Conservation (phyloP, 75 land plant species). For the Pinus albicaulis region DNA sequence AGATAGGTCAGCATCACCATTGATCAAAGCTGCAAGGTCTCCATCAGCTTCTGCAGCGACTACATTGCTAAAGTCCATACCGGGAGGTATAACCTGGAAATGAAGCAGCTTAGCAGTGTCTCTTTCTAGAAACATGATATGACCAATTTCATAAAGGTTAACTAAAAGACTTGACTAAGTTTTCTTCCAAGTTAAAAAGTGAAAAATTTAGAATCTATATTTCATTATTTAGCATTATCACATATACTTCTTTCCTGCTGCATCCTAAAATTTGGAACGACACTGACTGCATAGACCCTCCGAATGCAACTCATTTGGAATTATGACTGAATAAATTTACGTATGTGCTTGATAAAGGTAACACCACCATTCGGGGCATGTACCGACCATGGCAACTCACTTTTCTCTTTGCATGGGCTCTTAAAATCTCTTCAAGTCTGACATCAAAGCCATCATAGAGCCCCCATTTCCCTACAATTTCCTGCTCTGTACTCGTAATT, state of each 20-base stretch:
- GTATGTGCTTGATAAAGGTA: background rate
- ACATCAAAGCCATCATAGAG: constrained; percentile 94
- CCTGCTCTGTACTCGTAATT: constrained; percentile 87
- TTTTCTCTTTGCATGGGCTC: constrained; percentile 60
- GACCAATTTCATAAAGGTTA: background rate
- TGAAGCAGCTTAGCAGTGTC: background rate
- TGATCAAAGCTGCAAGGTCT: constrained; percentile 37
- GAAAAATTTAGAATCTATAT: background rate
- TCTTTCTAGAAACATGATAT: background rate
- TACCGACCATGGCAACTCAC: constrained; percentile 79
- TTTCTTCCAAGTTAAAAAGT: background rate
- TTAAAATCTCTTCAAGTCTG: constrained; percentile 62
- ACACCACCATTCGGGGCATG: constrained; percentile 93
- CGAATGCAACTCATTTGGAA: background rate
- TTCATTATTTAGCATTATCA: background rate
- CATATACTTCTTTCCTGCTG: background rate
- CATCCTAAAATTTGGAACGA: too few relatives aligned
- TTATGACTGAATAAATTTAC: background rate
- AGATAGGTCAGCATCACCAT: constrained; percentile 41
- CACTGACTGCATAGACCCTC: background rate
- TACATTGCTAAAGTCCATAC: constrained; percentile 94
- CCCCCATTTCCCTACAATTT: constrained; percentile 88
- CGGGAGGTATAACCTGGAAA: constrained; percentile 80
- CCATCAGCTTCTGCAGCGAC: constrained; percentile 52
- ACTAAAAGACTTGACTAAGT: background rate